A percentile compares a stretch with the other conserved stretches of the same genome.
phyloP scores from a whole-genome alignment of 768 basidiomycete species.

The Plicaturopsis crispa region DNA sequence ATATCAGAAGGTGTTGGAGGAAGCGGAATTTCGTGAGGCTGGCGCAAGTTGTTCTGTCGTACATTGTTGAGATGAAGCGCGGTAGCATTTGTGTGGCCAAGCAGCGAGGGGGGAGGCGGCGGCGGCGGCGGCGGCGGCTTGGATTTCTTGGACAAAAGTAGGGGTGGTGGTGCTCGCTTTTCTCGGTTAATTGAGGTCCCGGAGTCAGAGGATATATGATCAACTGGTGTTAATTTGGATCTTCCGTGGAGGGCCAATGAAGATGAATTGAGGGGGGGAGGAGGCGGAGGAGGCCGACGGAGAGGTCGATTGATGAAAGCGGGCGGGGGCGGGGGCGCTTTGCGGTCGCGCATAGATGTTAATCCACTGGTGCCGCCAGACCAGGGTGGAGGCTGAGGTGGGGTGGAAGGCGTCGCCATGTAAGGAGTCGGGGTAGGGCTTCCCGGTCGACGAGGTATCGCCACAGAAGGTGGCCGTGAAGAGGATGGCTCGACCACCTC shows the following conservation, averaged over 20 bases:
- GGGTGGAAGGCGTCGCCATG: conserved; percentile 3
- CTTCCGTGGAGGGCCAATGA: conserved; percentile 2
- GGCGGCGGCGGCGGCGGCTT: conserved; percentile 10
- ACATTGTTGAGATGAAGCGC: too few species aligned
- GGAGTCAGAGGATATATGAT: too few species aligned
- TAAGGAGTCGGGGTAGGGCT: conserved; percentile 4
- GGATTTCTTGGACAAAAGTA: not conserved
- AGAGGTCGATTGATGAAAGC: conserved; percentile 18
- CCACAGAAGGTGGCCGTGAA: not conserved
- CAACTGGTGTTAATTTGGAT: too few species aligned
- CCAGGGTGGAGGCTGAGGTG: conserved; percentile 3
- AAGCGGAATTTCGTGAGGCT: conserved; percentile 28
- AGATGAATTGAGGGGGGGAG: not conserved
- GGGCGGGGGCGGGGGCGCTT: conserved; percentile 16
- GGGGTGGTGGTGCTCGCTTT: not conserved
- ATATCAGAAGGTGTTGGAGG: conserved; percentile 29
- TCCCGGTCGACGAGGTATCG: conserved; percentile 2
- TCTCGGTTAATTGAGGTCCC: too few species aligned
- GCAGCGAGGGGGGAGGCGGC: conserved; percentile 9
- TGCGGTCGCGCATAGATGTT: conserved; percentile 19
- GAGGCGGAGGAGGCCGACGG: conserved; percentile 9
- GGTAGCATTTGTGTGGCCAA: too few species aligned
- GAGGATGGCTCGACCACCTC: conserved; percentile 28
- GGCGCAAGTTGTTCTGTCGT: conserved; percentile 25
- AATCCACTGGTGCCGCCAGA: conserved; percentile 8